phyloP scores from a whole-genome alignment of 768 basidiomycete genomes.

The Psilocybe cubensis region DNA sequence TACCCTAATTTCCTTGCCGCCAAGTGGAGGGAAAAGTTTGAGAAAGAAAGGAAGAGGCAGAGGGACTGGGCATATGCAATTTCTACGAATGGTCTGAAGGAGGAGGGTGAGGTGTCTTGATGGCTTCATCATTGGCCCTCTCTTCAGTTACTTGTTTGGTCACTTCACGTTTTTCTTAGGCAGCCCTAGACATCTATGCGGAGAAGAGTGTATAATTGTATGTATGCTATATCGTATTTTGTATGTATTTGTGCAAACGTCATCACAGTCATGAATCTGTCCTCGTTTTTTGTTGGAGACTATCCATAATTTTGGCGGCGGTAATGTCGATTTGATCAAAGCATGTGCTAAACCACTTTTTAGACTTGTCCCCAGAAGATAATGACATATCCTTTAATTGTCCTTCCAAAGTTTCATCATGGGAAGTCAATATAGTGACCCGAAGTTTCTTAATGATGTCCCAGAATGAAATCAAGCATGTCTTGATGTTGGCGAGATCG shows the following conservation, averaged over 20 bases:
- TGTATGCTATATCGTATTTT: neutral
- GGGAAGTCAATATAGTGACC: constrained; percentile 25
- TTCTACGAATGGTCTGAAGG: constrained; percentile 35
- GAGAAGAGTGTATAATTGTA: neutral
- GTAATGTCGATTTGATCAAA: constrained; percentile 62
- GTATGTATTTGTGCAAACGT: neutral
- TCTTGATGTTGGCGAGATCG: constrained; percentile 41
- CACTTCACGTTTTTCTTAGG: neutral
- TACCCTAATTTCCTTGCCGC: constrained; percentile 66
- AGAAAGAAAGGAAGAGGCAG: constrained; percentile 39
- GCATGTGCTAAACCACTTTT: constrained; percentile 69
- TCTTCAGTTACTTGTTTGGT: neutral
- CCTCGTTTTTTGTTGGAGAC: constrained; percentile 20
- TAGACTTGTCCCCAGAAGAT: constrained; percentile 36
- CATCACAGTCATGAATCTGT: neutral
- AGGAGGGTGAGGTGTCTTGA: constrained; percentile 42
- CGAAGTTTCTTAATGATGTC: constrained; percentile 41
- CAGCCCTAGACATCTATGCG: neutral
- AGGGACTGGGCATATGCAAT: constrained; percentile 33
- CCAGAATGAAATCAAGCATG: constrained; percentile 42
- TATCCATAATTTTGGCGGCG: constrained; percentile 29
- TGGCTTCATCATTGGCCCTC: neutral
- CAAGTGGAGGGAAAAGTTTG: constrained; percentile 58
- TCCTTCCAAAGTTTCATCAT: constrained; percentile 30
- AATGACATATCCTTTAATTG: constrained; percentile 32